Evolutionary conservation across 768 basidiomycete genomes (phyloP).

Genomic region (Suillus luteus): DNA sequence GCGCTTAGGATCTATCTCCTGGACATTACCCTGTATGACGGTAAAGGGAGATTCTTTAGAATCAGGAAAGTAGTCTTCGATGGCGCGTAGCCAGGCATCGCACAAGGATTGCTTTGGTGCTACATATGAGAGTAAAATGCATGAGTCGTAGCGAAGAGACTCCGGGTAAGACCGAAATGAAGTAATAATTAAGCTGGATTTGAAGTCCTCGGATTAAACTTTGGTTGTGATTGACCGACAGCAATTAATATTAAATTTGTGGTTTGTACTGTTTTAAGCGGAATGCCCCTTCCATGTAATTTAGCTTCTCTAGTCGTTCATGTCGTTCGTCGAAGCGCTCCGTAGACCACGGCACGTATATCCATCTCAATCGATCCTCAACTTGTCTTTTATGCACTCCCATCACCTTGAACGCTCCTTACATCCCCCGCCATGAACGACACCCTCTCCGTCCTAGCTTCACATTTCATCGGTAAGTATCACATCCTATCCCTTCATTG

Average conservation of each 20-base stretch:
- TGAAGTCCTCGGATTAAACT: background rate
- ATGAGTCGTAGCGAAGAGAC: background rate
- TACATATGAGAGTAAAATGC: background rate
- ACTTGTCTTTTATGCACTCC: conserved; percentile 5
- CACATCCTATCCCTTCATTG: background rate
- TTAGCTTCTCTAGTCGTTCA: conserved; percentile 27
- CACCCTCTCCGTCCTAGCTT: conserved; percentile 25
- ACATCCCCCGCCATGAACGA: conserved; percentile 18
- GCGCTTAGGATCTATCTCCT: background rate
- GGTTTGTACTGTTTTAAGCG: background rate
- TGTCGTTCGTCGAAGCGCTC: conserved; percentile 33
- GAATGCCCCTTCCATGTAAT: conserved; percentile 3
- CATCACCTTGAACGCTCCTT: background rate
- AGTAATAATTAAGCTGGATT: background rate
- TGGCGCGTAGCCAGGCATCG: background rate
- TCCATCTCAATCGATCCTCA: conserved; percentile 17
- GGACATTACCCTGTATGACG: background rate
- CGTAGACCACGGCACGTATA: conserved; percentile 31
- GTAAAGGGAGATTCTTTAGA: background rate
- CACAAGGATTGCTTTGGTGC: background rate
- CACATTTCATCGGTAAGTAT: conserved; percentile 30
- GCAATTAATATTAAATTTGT: background rate
- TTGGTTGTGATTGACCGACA: background rate
- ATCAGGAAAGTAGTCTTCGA: background rate
- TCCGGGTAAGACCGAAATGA: background rate